Base-by-base conservation (phyloP, 305 asterid species). In the Fraxinus baroniana region DNA sequence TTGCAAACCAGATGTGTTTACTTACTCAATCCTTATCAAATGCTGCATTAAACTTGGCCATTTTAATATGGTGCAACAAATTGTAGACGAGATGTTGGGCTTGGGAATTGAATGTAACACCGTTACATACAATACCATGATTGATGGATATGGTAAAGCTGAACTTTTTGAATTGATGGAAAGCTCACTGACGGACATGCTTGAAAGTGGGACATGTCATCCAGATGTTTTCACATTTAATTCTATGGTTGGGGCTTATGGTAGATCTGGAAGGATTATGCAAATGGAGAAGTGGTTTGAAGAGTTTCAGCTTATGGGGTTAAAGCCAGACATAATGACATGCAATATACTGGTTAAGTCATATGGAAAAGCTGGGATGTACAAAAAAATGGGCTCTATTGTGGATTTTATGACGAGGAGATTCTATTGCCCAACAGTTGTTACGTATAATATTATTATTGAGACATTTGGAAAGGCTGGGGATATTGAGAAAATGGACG, bases 201-300 rank as follows among this genome's bases (percentile, higher is more conserved):
- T 95, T 74, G 91, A 86, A 76, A 90, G 89, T 78, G 95, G 90
- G 30, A 81, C 85, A 0, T 87, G 91, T 80, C 84, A 62, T 85
- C 98, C 97, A 0, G 98, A 95, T 87, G 83, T 90, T 86, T 88
- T 87, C 87, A 94, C 98, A 39, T 90, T 94, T 41, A 94, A 94
- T 87, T 92, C 97, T 5, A 93, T 93, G 1, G 78, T 94, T 64
- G 98, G 97, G 82, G 94, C 98, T 77, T 95, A 92, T 18, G 98
- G 98, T 28, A 86, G 84, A 68, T 90, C 87, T 78, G 92, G 94
- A 74, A 82, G 85, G 85, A 90, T 95, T 82, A 76, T 86, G 80
- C 91, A 93, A 87, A 91, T 93, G 97, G 98, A 95, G 88, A 91
- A 88, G 83, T 91, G 98, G 98, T 95, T 91, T 85, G 93, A 91